Base-by-base conservation (phyloP, 1,139 yeast genomes). In the Hansenula lynferdii region DNA sequence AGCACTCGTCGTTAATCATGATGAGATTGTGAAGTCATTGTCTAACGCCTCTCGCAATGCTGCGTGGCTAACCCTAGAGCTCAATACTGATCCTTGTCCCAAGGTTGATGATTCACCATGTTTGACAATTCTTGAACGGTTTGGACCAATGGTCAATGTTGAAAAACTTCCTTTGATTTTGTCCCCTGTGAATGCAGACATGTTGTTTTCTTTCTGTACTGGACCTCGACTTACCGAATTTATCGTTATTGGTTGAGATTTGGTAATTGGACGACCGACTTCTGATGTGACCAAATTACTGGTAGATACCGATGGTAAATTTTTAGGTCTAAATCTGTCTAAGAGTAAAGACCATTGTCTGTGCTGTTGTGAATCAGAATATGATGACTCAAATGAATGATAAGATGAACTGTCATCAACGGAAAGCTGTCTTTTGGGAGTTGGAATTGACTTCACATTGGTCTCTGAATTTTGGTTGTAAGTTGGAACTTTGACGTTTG, bases 131-230 rank as follows among this genome's bases (percentile, higher is more conserved):
- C 58, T 63, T 6, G 72, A 66, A 16, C 72, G 69, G 43, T 73
- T 70, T 4, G 72, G 70, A 2, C 75, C 74, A n/a, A 76, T 64
- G 3, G 65, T 65, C 38, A 77, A 49, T 9, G 67, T 64, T 5
- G 79, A 70, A 42, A 66, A 70, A 5, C 69, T 54, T 0, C 74
- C 73, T 42, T 58, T 54, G 31, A 42, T 30, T 15, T 27, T 33
- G 14, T 36, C 41, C 11, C 18, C 19, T 3, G 37, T 1, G 49
- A 42, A 22, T 48, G 56, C 34, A 43, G 50, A 8, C 47, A 54
- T 25, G 24, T 40, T 49, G 28, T 25, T 49, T 43, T 35, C 29
- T 29, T 29, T 25, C 31, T 36, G 36, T 6, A 19, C 22, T 25
- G 20, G 21, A 3, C 6, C n/a, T 18, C 11, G 17, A 9, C 16